Evolutionary conservation across 83 land plant species (phyloP), one percentile per base, ranked within the genome.

Genomic region (Picea engelmannii): DNA sequence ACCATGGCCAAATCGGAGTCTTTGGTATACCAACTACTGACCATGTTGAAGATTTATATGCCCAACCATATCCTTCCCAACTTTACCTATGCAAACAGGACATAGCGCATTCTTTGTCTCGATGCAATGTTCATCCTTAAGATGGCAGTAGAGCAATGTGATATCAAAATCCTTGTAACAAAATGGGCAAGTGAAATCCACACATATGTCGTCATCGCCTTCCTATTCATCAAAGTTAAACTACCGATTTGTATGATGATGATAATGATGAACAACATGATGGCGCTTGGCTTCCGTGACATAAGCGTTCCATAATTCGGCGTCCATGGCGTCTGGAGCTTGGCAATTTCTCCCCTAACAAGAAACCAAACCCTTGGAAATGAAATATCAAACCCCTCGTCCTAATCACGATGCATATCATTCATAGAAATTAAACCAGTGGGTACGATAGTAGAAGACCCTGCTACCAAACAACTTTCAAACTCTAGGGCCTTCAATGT

Each of bases 1-100:
- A 27, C 31, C 31, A 27, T 27, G 31, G 31, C 31, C 31, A 27
- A 27, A 27, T 27, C 31, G 31, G 31, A 27, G 31, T 27, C 31
- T 27, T 27, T 27, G 31, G 31, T 27, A 27, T 27, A 27, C 31
- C 31, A 27, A 27, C 31, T 27, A 27, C 31, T 85, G 88, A 31
- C 85, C 95, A 89, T 96, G 98, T 60, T 96, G 95, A 80, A 89
- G 82, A 17, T 94, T 88, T 83, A 94, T 90, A 70, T 96, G 98
- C 1, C 93, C 96, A 81, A 91, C 93, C 85, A 96, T 78, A 82
- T 92, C 95, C 65, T 81, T 79, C 31, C 90, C 91, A 79, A 94
- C 90, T 82, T 93, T 86, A 69, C 84, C 81, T 81, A 88, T 83
- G 88, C 98, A 96, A 80, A 96, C 89, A 78, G 98, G 98, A 80